Evolutionary conservation across 2,329 filamentous ascomycete species (phyloP).

Genomic region (Blastomyces percursus): DNA sequence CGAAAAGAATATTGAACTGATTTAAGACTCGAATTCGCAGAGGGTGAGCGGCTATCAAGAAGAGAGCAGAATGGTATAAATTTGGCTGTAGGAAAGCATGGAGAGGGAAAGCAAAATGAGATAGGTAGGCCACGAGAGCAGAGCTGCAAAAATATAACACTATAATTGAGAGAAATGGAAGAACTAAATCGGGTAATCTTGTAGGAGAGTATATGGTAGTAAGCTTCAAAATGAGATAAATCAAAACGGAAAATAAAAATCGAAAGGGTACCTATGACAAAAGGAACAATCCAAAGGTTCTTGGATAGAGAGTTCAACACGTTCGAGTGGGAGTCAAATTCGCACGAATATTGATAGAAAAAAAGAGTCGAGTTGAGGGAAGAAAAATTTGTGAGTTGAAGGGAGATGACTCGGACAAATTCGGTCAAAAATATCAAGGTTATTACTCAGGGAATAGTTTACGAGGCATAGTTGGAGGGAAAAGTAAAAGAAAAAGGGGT

Average conservation of each 20-base stretch:
- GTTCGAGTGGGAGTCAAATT: background rate
- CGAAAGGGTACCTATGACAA: background rate
- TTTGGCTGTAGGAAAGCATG: background rate
- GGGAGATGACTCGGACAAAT: background rate
- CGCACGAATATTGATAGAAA: background rate
- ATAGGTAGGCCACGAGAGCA: background rate
- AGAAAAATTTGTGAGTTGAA: background rate
- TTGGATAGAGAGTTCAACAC: background rate
- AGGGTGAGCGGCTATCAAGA: background rate
- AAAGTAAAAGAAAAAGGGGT: background rate
- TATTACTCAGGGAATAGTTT: background rate
- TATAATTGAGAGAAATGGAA: background rate
- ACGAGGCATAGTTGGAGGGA: background rate
- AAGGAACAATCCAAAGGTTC: constrained; percentile 4
- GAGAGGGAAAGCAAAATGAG: background rate
- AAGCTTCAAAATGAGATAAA: background rate
- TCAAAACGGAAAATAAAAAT: background rate
- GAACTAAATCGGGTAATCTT: constrained; percentile 1
- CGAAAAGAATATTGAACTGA: background rate
- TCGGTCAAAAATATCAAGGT: background rate
- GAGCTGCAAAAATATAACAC: background rate
- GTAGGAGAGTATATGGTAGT: background rate
- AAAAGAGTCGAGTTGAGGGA: background rate
- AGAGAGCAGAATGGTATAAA: background rate
- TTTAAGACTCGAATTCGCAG: background rate